Conservation (phyloP, 1,284 basidiomycete genomes). For the Kwoniella shivajii region DNA sequence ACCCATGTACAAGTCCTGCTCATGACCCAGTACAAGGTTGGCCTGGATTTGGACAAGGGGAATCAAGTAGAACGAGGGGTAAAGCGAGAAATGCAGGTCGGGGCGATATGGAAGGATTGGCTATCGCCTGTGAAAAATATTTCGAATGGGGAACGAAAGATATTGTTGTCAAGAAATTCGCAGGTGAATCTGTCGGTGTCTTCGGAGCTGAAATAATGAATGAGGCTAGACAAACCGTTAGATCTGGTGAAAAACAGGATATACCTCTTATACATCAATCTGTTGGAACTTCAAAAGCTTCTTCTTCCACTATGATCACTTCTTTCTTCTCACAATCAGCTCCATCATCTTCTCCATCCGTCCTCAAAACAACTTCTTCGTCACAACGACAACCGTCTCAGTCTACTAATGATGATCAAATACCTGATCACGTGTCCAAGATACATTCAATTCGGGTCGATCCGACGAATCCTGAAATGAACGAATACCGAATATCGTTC, state of each 20-base stretch:
- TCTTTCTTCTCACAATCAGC: constrained; percentile 17
- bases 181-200: constrained; percentile 37
- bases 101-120: constrained; percentile 66
- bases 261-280: background rate
- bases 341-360: constrained; percentile 6
- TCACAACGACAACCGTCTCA: background rate
- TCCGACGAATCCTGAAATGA: constrained; percentile 32
- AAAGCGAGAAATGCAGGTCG: constrained; percentile 39
- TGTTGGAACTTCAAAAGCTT: constrained; percentile 8
- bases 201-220: constrained; percentile 40
- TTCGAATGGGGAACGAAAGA: constrained; percentile 88
- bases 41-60: constrained; percentile 46
- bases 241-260: background rate
- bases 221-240: constrained; percentile 32
- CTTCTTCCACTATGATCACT: constrained; percentile 13
- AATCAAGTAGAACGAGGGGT: constrained; percentile 22
- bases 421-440: constrained; percentile 31
- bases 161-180: constrained; percentile 48
- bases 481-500: constrained; percentile 46
- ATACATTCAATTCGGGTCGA: constrained; percentile 38
- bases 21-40: constrained; percentile 34
- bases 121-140: constrained; percentile 74
- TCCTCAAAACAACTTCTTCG: constrained; percentile 15
- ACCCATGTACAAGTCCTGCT: constrained; percentile 57
- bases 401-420: background rate